Conservation (phyloP, 305 asterid genomes). For the Striga hermonthica region DNA sequence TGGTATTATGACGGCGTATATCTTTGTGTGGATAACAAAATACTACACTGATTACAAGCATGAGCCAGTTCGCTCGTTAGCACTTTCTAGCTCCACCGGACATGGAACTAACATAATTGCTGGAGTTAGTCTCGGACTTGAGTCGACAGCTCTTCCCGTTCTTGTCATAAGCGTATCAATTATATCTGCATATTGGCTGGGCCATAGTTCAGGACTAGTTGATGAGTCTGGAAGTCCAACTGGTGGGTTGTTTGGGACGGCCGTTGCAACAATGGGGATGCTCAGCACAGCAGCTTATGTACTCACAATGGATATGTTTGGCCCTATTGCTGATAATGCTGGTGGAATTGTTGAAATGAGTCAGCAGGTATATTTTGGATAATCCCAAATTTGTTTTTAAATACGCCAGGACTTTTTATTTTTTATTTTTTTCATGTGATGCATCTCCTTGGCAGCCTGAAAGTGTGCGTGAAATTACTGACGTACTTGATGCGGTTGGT, state of each 20-base stretch:
- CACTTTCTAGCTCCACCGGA: conserved; percentile 91
- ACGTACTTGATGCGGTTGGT: conserved; percentile 97
- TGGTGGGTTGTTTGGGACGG: conserved; percentile 99
- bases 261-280: conserved; percentile 99
- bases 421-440: conserved; percentile 15
- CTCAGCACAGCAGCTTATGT: conserved; percentile 99
- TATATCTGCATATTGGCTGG: conserved; percentile 94
- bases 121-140: conserved; percentile 96
- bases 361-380: conserved; percentile 71
- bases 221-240: conserved; percentile 91
- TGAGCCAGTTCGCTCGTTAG: conserved; percentile 93
- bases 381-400: conserved; percentile 20
- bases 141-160: conserved; percentile 99
- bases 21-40: conserved; percentile 81
- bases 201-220: conserved; percentile 88
- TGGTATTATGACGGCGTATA: conserved; percentile 91
- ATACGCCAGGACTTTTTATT: conserved; percentile 6
- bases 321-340: conserved; percentile 99
- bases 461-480: conserved; percentile 96
- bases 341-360: conserved; percentile 99
- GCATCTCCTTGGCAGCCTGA: conserved; percentile 66
- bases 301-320: conserved; percentile 99
- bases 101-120: conserved; percentile 99
- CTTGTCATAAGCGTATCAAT: conserved; percentile 83
- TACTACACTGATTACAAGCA: conserved; percentile 98